Percentiles rank a stretch among this genome's conserved stretches.
Evolutionary conservation across 306 rosid species (phyloP).

Genomic region (Medicago arabica): DNA sequence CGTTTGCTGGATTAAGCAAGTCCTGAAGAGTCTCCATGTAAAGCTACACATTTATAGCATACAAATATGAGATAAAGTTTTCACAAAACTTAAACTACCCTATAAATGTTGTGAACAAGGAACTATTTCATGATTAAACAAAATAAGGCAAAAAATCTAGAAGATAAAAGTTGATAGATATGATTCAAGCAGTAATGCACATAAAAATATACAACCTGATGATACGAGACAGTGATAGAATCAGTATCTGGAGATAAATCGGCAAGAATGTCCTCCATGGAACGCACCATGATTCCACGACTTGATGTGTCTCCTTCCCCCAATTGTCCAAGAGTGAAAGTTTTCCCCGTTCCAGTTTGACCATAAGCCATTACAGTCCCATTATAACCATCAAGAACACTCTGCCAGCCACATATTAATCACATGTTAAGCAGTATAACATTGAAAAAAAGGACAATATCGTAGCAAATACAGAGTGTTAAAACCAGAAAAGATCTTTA

Average conservation of each 20-base stretch:
- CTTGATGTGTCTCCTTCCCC: constrained; percentile 86
- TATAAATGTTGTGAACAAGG: constrained; percentile 24
- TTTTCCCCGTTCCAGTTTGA: constrained; percentile 98
- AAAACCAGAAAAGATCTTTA: constrained; percentile 23
- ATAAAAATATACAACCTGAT: constrained; percentile 66
- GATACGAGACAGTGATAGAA: constrained; percentile 75
- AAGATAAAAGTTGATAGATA: constrained; percentile 30
- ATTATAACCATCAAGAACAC: constrained; percentile 94
- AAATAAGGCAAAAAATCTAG: constrained; percentile 13
- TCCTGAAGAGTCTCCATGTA: constrained; percentile 96
- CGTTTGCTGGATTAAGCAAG: constrained; percentile 87
- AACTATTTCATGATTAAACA: constrained; percentile 39
- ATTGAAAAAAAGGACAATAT: constrained; percentile 26
- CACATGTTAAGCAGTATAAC: constrained; percentile 29
- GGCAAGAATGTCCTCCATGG: constrained; percentile 92
- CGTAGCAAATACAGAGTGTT: not conserved
- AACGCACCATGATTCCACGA: constrained; percentile 97
- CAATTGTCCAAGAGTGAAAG: constrained; percentile 89
- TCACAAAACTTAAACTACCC: constrained; percentile 31
- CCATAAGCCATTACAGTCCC: constrained; percentile 99
- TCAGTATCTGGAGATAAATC: constrained; percentile 78
- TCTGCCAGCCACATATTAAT: constrained; percentile 56
- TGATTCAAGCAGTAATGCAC: constrained; percentile 20
- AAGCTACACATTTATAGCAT: constrained; percentile 61
- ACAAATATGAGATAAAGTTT: constrained; percentile 32